Percentiles rank a stretch among this genome's conserved stretches.
These are phyloP conservation scores for Dendrothele bispora DNA, from an alignment of 768 basidiomycete genomes.

Conservation along the genomic window DNA sequence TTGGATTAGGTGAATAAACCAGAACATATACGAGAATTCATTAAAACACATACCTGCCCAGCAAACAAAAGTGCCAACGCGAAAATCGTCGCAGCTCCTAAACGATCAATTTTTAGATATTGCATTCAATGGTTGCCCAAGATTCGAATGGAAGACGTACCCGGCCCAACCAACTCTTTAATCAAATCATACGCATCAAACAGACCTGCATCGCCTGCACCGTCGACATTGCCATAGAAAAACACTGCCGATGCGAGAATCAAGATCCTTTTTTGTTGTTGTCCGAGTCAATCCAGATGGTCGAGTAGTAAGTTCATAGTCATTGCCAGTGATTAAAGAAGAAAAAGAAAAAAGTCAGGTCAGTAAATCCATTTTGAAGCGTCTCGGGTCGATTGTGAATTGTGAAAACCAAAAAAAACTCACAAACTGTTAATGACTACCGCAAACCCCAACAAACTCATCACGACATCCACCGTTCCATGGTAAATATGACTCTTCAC, in stretches of 20 bases:
- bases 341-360: too few relatives aligned
- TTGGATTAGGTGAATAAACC: too few relatives aligned
- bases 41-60: constrained; percentile 55
- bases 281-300: neutral
- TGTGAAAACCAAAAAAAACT: too few relatives aligned
- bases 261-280: constrained; percentile 45
- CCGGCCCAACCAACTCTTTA: constrained; percentile 59
- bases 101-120: constrained; percentile 1
- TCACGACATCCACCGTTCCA: too few relatives aligned
- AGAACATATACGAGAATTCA: too few relatives aligned
- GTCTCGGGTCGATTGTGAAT: too few relatives aligned
- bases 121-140: too few relatives aligned
- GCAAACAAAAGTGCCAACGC: constrained; percentile 82
- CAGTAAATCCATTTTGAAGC: too few relatives aligned
- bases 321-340: too few relatives aligned
- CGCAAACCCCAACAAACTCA: constrained; percentile 78
- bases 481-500: too few relatives aligned
- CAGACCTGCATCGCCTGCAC: constrained; percentile 60
- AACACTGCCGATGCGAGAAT: constrained; percentile 84
- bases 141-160: constrained; percentile 39
- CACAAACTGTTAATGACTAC: constrained; percentile 86
- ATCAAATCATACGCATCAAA: constrained; percentile 86
- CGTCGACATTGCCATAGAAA: constrained; percentile 50
- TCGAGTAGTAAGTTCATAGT: constrained; percentile 7
- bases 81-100: constrained; percentile 84